Percentiles rank a stretch among this genome's conserved stretches.
These are phyloP conservation scores for Starmerella sirachaensis DNA, from an alignment of 805 yeast species.

Conservation along the genomic window DNA sequence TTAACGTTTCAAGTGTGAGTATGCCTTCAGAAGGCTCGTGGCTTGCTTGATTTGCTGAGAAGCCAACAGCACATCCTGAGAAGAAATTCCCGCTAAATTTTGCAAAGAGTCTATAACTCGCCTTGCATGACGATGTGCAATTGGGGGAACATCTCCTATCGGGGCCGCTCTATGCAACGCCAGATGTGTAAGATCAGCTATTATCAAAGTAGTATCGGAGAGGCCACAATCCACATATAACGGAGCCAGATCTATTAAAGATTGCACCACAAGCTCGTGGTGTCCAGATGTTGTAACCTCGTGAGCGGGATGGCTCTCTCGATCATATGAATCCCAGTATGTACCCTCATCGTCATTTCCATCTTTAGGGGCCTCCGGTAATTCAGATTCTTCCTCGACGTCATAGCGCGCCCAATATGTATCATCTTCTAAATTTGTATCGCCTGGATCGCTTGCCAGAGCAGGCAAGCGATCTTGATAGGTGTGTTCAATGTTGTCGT, in stretches of 20 bases:
- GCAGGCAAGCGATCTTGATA: too few relatives aligned
- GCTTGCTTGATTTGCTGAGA: too few relatives aligned
- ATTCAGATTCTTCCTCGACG: not conserved
- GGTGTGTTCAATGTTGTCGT: too few relatives aligned
- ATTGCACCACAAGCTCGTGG: conserved; percentile 4
- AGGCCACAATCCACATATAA: conserved; percentile 10
- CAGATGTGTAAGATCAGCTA: conserved; percentile 1
- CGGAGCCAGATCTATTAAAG: conserved; percentile 5
- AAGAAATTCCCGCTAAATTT: too few relatives aligned
- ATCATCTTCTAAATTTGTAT: too few relatives aligned
- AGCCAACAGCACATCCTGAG: too few relatives aligned
- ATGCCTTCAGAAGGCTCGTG: too few relatives aligned
- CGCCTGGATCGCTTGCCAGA: too few relatives aligned
- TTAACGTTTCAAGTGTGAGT: too few relatives aligned
- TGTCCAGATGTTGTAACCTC: too few relatives aligned
- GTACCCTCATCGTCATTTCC: not conserved
- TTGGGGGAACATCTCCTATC: conserved; percentile 1
- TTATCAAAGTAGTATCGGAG: not conserved
- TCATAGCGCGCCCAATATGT: too few relatives aligned
- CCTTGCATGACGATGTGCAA: conserved; percentile 12
- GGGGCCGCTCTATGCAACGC: not conserved
- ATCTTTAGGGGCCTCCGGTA: not conserved
- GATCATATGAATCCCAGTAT: conserved; percentile 1
- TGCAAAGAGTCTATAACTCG: too few relatives aligned
- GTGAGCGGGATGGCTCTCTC: not conserved